A percentile compares a stretch with the other conserved stretches of the same genome.
Conservation (phyloP, 257 asterid species). For the Jacaranda copaia region DNA sequence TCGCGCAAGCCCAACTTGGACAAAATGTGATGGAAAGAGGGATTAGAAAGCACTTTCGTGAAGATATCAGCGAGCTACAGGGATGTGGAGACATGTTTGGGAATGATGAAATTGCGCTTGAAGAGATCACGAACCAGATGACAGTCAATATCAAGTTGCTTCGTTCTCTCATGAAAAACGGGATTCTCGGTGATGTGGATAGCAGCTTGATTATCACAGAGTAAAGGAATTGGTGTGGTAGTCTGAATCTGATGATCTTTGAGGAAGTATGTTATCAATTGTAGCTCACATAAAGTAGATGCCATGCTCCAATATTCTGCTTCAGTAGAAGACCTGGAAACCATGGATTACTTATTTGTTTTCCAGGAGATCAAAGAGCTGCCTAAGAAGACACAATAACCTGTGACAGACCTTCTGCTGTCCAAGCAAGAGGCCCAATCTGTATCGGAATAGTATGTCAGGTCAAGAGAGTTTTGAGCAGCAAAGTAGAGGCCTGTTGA, state of each 20-base stretch:
- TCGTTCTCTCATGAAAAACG: not conserved
- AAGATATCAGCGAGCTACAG: too few relatives aligned
- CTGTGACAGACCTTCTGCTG: not conserved
- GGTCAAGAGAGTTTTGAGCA: not conserved
- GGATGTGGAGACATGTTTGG: too few relatives aligned
- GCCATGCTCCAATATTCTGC: not conserved
- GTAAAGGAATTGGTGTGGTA: not conserved
- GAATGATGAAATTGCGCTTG: too few relatives aligned
- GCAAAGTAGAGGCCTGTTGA: not conserved
- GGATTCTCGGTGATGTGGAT: not conserved
- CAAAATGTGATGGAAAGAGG: too few relatives aligned
- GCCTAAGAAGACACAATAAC: not conserved
- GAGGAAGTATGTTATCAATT: not conserved
- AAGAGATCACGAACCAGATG: too few relatives aligned
- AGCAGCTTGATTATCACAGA: not conserved
- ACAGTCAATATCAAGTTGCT: too few relatives aligned
- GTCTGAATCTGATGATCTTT: not conserved
- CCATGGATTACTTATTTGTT: not conserved
- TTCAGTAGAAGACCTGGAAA: not conserved
- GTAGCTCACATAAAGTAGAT: not conserved
- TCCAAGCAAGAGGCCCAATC: too few relatives aligned
- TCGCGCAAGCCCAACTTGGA: too few relatives aligned
- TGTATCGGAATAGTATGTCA: too few relatives aligned
- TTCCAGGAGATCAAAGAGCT: not conserved
- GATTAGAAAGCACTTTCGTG: too few relatives aligned